Evolutionary conservation across 2,329 filamentous ascomycete genomes (phyloP).

Genomic region (Ceratocystis cubensis): DNA sequence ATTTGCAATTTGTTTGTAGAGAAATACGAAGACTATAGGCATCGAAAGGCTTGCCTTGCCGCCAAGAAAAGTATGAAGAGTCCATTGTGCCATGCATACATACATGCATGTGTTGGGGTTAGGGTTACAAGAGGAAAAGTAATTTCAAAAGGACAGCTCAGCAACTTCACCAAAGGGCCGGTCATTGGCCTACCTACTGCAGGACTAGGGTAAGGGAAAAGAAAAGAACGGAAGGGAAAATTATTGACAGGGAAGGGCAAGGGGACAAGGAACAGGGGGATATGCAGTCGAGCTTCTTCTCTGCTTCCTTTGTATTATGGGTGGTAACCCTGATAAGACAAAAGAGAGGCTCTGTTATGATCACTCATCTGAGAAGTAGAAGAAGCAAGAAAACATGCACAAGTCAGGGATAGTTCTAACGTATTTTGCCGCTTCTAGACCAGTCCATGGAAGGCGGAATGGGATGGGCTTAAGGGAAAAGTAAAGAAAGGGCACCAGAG

Average conservation of each 20-base stretch:
- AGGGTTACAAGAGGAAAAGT: background rate
- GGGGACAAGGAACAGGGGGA: background rate
- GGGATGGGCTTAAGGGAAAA: background rate
- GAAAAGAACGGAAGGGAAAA: too few relatives aligned
- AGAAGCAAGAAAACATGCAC: background rate
- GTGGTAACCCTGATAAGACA: constrained; percentile 21
- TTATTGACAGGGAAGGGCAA: background rate
- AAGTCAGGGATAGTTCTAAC: background rate
- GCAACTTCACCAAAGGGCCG: background rate
- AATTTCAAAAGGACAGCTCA: constrained; percentile 12
- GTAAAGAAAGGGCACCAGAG: background rate
- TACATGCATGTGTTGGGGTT: background rate
- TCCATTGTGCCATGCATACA: background rate
- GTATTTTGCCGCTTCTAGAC: constrained; percentile 18
- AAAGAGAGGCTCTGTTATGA: background rate
- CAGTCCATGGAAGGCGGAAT: background rate
- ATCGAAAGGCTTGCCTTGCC: background rate
- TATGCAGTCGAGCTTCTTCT: background rate
- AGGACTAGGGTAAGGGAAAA: background rate
- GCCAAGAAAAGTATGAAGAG: background rate
- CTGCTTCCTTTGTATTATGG: background rate
- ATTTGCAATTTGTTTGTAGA: background rate
- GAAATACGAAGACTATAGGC: background rate
- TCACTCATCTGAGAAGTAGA: background rate
- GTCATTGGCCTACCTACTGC: background rate